phyloP scores from a whole-genome alignment of 129 eudicot genomes.

The Daucus carota region DH1_v3.0 NC_030387.2:14033001-14033500 shows the following conservation, averaged over 20 bases:
- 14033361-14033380: slow-evolving; percentile 23
- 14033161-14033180: neutral
- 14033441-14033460: neutral
- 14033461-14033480: no score
- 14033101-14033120: slow-evolving; percentile 18
- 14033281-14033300: slow-evolving; percentile 10
- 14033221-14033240: slow-evolving; percentile 8
- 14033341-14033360: neutral
- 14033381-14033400: slow-evolving; percentile 15
- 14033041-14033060: slow-evolving; percentile 19
- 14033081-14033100: slow-evolving; percentile 6
- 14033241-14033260: neutral
- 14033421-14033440: slow-evolving; percentile 8
- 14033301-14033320: slow-evolving; percentile 9
- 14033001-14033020: slow-evolving; percentile 7
- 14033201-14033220: slow-evolving; percentile 11
- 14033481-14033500: no score
- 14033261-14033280: slow-evolving; percentile 4
- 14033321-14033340: slow-evolving; percentile 6
- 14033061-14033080: slow-evolving; percentile 18
- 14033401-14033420: slow-evolving; percentile 3
- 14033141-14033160: slow-evolving; percentile 21
- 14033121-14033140: slow-evolving; percentile 14
- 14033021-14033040: slow-evolving; percentile 12
- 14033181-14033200: neutral